Percentiles rank a stretch among this genome's conserved stretches.
Evolutionary conservation across 2,329 filamentous ascomycete species (phyloP).

Genomic region (Ophiostoma fasciatum): DNA sequence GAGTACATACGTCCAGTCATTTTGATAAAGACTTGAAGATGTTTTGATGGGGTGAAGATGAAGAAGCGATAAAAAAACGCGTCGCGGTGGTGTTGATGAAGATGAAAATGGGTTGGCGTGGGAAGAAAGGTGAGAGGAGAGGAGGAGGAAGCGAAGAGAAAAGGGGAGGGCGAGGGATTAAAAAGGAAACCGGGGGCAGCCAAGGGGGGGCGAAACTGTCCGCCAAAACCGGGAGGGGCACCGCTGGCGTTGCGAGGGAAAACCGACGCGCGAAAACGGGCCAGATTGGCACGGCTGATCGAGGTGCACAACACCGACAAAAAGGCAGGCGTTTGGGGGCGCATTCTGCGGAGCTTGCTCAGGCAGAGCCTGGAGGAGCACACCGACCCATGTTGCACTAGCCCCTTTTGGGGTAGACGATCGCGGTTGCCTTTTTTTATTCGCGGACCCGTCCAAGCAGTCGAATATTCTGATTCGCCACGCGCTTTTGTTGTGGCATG

Average conservation of each 20-base stretch:
- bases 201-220: conserved; percentile 1
- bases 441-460: too few relatives aligned
- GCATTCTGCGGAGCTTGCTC: background rate
- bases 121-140: conserved; percentile 7
- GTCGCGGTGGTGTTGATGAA: conserved; percentile 7
- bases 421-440: too few relatives aligned
- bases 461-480: too few relatives aligned
- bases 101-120: conserved; percentile 17
- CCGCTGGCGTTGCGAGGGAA: too few relatives aligned
- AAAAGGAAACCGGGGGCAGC: background rate
- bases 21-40: conserved; percentile 27
- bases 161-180: conserved; percentile 1
- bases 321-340: conserved; percentile 1
- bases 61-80: conserved; percentile 14
- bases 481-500: too few relatives aligned
- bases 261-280: too few relatives aligned
- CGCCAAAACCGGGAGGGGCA: background rate
- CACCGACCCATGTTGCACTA: too few relatives aligned
- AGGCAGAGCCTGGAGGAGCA: too few relatives aligned
- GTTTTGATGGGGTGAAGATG: conserved; percentile 16
- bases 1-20: conserved; percentile 52
- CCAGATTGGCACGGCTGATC: conserved; percentile 3
- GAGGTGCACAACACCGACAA: background rate
- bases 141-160: conserved; percentile 3
- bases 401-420: too few relatives aligned